Percentiles rank a stretch among this genome's conserved stretches.
Conservation (phyloP, 169 alveolate species). For the Ichthyophthirius multifiliis region DNA sequence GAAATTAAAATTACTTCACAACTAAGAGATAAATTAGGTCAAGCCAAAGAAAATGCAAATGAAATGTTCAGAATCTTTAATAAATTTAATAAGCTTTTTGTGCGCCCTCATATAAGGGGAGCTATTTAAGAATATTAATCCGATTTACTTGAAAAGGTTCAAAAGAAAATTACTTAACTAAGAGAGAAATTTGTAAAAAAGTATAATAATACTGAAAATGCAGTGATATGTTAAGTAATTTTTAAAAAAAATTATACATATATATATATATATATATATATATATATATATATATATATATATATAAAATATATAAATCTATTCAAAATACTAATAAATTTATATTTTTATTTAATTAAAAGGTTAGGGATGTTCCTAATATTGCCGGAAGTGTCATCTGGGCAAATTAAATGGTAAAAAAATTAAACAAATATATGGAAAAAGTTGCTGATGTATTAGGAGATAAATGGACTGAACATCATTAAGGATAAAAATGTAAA, state of each 20-base stretch:
- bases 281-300: too few relatives aligned
- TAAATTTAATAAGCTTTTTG: constrained; percentile 93
- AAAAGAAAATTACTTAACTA: constrained; percentile 88
- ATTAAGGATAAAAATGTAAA: constrained; percentile 92
- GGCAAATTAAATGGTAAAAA: constrained; percentile 90
- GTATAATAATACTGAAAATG: constrained; percentile 89
- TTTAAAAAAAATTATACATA: neutral
- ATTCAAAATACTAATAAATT: too few relatives aligned
- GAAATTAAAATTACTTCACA: constrained; percentile 94
- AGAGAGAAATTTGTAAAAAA: constrained; percentile 89
- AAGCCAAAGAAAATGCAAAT: constrained; percentile 90
- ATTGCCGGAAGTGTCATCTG: constrained; percentile 94
- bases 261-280: neutral
- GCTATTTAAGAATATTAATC: constrained; percentile 97
- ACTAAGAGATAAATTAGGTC: constrained; percentile 93
- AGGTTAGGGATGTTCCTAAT: constrained; percentile 92
- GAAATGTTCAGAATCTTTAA: constrained; percentile 96
- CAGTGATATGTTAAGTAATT: constrained; percentile 72
- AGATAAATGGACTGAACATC: constrained; percentile 92
- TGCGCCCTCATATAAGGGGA: constrained; percentile 94
- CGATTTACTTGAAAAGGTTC: constrained; percentile 86
- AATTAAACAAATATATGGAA: constrained; percentile 78
- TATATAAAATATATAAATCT: too few relatives aligned
- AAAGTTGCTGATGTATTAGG: constrained; percentile 92
- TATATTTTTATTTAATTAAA: neutral